These are phyloP conservation scores for Colletotrichum destructivum DNA, from an alignment of 2,329 filamentous ascomycete species.

Conservation along the genomic window DNA sequence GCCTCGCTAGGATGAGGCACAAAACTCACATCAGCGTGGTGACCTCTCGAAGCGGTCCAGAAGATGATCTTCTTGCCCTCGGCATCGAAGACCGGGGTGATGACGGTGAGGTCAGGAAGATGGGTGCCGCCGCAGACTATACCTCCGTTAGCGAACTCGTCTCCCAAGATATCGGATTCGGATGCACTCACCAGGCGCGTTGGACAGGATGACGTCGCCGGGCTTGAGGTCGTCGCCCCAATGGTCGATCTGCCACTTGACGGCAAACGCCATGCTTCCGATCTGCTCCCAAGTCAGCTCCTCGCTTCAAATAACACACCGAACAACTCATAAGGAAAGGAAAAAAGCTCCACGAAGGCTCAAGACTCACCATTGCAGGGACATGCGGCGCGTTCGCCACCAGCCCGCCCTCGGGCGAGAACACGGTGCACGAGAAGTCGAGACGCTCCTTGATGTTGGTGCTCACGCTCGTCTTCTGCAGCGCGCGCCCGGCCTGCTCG, in stretches of 20 bases:
- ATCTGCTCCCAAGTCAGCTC: conserved; percentile 53
- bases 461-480: conserved; percentile 85
- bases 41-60: conserved; percentile 77
- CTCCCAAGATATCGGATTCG: background rate
- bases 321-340: too few relatives aligned
- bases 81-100: conserved; percentile 55
- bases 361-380: conserved; percentile 71
- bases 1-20: too few relatives aligned
- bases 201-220: conserved; percentile 56
- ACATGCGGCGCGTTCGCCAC: conserved; percentile 84
- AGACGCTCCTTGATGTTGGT: conserved; percentile 87
- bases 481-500: conserved; percentile 84
- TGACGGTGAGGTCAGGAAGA: conserved; percentile 56
- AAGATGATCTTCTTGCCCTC: conserved; percentile 56
- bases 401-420: conserved; percentile 80
- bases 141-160: conserved; percentile 27
- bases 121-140: conserved; percentile 55
- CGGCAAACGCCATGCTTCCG: conserved; percentile 85
- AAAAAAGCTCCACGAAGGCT: background rate
- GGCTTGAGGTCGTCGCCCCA: conserved; percentile 67
- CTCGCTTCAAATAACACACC: too few relatives aligned
- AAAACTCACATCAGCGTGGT: conserved; percentile 75
- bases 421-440: conserved; percentile 86
- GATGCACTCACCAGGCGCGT: conserved; percentile 43
- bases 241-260: conserved; percentile 73